Percentiles rank a stretch among this genome's conserved stretches.
These are phyloP conservation scores for Lactarius indigo DNA, from an alignment of 768 basidiomycete species.

Conservation along the genomic window DNA sequence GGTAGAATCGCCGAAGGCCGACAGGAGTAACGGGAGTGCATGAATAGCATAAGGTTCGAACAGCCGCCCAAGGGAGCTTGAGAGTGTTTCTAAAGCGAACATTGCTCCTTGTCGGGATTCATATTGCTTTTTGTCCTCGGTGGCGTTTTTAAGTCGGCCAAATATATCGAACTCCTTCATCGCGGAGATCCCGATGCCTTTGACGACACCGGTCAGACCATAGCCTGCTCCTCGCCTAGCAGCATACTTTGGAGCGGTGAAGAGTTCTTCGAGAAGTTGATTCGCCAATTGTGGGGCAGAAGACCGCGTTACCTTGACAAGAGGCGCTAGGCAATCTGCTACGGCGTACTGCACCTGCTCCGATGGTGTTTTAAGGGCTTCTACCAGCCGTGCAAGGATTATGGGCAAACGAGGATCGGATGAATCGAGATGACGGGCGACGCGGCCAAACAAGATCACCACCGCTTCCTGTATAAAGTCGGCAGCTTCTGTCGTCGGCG, in stretches of 20 bases:
- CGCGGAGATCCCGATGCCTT: constrained; percentile 81
- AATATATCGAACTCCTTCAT: constrained; percentile 85
- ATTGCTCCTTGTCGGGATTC: constrained; percentile 90
- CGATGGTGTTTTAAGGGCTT: constrained; percentile 88
- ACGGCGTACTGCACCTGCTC: constrained; percentile 97
- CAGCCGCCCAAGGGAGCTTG: constrained; percentile 76
- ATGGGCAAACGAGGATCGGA: constrained; percentile 72
- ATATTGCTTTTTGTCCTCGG: constrained; percentile 86
- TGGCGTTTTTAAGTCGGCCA: constrained; percentile 62
- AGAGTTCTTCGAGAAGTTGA: constrained; percentile 70
- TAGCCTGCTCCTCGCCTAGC: constrained; percentile 96
- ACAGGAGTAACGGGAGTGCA: constrained; percentile 77
- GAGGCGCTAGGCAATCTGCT: constrained; percentile 88
- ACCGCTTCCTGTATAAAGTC: constrained; percentile 94
- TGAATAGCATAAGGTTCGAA: constrained; percentile 93
- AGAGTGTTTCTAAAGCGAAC: constrained; percentile 93
- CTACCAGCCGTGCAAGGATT: constrained; percentile 82
- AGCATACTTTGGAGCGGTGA: constrained; percentile 82
- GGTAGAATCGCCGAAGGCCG: constrained; percentile 81
- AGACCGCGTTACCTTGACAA: constrained; percentile 67
- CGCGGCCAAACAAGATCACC: constrained; percentile 89
- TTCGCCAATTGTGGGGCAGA: constrained; percentile 66
- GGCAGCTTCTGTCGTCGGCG: constrained; percentile 60
- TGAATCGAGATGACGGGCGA: constrained; percentile 81
- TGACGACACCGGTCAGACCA: constrained; percentile 88